Conservation (phyloP, 768 basidiomycete genomes). For the Pleurotus ostreatus region DNA sequence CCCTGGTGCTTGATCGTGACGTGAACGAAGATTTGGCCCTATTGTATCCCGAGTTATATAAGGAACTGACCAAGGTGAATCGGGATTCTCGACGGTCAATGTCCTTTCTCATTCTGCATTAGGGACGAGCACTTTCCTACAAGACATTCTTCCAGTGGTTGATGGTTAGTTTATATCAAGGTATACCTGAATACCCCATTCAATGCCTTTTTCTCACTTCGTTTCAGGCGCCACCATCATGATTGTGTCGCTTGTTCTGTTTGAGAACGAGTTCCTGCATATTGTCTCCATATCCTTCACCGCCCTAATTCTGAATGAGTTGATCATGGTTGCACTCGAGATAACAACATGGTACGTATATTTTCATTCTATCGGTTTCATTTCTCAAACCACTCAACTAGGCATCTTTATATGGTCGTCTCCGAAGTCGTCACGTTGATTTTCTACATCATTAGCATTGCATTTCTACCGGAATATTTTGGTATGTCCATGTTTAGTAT, state of each 20-base stretch:
- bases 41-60: slow-evolving; percentile 96
- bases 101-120: neutral
- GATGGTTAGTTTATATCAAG: slow-evolving; percentile 97
- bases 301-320: slow-evolving; percentile 90
- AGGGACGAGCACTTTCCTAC: slow-evolving; percentile 93
- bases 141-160: slow-evolving; percentile 99
- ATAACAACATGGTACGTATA: slow-evolving; percentile 80
- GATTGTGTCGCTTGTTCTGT: slow-evolving; percentile 94
- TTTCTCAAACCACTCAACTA: slow-evolving; percentile 21
- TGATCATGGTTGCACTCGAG: slow-evolving; percentile 98
- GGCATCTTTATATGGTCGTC: slow-evolving; percentile 95
- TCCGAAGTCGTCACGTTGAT: slow-evolving; percentile 86
- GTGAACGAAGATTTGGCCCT: slow-evolving; percentile 94
- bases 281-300: slow-evolving; percentile 99
- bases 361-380: neutral
- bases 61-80: slow-evolving; percentile 90
- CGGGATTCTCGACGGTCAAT: neutral
- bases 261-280: slow-evolving; percentile 96
- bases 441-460: slow-evolving; percentile 88
- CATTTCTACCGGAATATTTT: slow-evolving; percentile 95
- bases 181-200: slow-evolving; percentile 30
- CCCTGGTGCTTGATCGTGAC: slow-evolving; percentile 91
- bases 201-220: neutral
- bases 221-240: slow-evolving; percentile 89
- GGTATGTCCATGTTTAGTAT: slow-evolving; percentile 49